Evolutionary conservation across 768 basidiomycete genomes (phyloP).

Genomic region (Mycena venus): DNA sequence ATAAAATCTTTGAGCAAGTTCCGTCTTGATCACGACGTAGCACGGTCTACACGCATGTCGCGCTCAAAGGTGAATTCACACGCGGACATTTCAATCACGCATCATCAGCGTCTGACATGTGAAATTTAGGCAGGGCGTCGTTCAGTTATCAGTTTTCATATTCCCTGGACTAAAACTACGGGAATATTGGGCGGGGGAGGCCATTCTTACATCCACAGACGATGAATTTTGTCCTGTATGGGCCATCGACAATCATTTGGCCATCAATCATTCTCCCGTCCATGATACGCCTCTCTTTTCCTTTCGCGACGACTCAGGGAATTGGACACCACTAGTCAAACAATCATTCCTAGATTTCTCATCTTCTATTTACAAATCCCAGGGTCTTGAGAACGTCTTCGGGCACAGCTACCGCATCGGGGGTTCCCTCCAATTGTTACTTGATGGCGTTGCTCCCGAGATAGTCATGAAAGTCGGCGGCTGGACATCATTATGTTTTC

Average conservation of each 20-base stretch:
- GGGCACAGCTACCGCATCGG: conserved; percentile 24
- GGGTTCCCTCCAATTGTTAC: background rate
- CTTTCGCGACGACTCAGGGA: background rate
- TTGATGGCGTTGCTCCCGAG: conserved; percentile 7
- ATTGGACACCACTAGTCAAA: background rate
- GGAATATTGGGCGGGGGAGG: background rate
- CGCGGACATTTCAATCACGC: too few relatives aligned
- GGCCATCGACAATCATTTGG: conserved; percentile 31
- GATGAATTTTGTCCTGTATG: conserved; percentile 32
- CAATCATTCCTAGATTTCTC: background rate
- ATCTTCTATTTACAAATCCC: background rate
- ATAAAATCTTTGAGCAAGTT: background rate
- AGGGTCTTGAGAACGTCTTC: conserved; percentile 13
- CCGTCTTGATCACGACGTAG: background rate
- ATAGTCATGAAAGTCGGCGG: conserved; percentile 15
- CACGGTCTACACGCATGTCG: conserved; percentile 2
- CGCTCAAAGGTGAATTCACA: background rate
- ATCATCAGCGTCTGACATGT: too few relatives aligned
- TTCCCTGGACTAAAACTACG: conserved; percentile 36
- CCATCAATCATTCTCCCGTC: conserved; percentile 2
- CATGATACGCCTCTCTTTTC: conserved; percentile 10
- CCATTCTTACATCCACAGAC: conserved; percentile 26
- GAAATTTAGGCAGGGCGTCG: too few relatives aligned
- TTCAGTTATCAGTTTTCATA: conserved; percentile 13
- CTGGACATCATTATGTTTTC: conserved; percentile 18